Conservation (phyloP, 768 basidiomycete genomes). For the Tremella fuciformis region DNA sequence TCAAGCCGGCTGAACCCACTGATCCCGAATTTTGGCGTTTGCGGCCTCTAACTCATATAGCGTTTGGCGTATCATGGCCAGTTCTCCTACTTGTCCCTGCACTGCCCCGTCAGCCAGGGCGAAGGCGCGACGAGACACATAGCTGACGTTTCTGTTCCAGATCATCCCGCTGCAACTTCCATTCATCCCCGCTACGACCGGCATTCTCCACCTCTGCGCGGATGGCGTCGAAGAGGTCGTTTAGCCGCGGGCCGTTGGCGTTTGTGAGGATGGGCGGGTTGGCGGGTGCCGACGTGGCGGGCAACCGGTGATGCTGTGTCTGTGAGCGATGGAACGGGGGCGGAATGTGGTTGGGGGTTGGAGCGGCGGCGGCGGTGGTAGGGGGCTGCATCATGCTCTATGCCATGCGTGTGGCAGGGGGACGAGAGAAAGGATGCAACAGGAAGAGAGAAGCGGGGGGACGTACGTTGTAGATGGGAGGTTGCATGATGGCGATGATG, state of each 20-base stretch:
- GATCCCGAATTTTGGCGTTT: conserved; percentile 77
- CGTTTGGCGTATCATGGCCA: conserved; percentile 82
- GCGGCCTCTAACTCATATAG: conserved; percentile 88
- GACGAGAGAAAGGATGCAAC: background rate
- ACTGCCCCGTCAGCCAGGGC: conserved; percentile 37
- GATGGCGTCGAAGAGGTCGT: conserved; percentile 76
- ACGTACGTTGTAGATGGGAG: conserved; percentile 35
- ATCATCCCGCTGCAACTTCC: conserved; percentile 79
- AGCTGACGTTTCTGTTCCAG: conserved; percentile 77
- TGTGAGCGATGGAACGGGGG: too few species aligned
- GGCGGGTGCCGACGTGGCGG: conserved; percentile 12
- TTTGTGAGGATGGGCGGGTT: conserved; percentile 17
- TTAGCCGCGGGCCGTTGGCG: conserved; percentile 55
- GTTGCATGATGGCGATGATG: conserved; percentile 20
- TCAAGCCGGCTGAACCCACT: conserved; percentile 44
- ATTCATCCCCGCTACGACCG: conserved; percentile 63
- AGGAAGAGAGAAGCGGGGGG: background rate
- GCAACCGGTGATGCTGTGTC: conserved; percentile 30
- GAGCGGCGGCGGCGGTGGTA: background rate
- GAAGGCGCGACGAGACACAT: background rate
- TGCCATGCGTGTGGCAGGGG: background rate
- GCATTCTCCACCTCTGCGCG: conserved; percentile 79
- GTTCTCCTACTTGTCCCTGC: conserved; percentile 73
- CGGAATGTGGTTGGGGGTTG: too few species aligned
- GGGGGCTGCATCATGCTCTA: background rate